Percentiles rank a stretch among this genome's conserved stretches.
Evolutionary conservation across 1,284 basidiomycete genomes (phyloP).

Genomic region (Exobasidium cylindrosporum): DNA sequence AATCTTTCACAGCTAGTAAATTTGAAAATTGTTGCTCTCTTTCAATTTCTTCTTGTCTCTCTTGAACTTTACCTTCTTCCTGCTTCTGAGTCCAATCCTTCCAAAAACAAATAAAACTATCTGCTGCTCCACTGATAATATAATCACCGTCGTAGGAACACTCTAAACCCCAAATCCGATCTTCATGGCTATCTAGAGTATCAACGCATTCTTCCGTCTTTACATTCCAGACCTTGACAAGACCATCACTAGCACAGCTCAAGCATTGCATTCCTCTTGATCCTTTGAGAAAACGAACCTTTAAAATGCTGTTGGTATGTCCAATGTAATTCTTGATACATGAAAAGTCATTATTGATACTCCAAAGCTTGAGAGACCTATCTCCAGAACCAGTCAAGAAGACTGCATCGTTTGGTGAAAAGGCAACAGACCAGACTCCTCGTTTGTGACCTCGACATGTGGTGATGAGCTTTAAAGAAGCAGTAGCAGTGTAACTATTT

Average conservation of each 20-base stretch:
- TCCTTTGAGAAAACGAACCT: conserved; percentile 73
- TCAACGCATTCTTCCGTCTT: conserved; percentile 74
- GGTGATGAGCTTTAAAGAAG: conserved; percentile 68
- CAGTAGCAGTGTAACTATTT: conserved; percentile 26
- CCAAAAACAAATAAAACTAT: conserved; percentile 91
- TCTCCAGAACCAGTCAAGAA: conserved; percentile 92
- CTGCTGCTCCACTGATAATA: conserved; percentile 87
- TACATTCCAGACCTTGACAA: conserved; percentile 94
- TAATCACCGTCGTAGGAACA: conserved; percentile 73
- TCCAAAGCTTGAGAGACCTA: conserved; percentile 91
- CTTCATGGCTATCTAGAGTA: conserved; percentile 93
- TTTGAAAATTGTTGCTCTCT: conserved; percentile 89
- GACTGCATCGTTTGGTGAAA: conserved; percentile 76
- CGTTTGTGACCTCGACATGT: conserved; percentile 93
- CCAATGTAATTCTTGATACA: conserved; percentile 60
- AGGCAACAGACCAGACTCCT: conserved; percentile 91
- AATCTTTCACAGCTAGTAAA: conserved; percentile 82
- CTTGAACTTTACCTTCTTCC: conserved; percentile 6
- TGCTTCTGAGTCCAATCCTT: conserved; percentile 69
- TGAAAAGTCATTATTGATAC: conserved; percentile 62
- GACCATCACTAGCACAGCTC: conserved; percentile 84
- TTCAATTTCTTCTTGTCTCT: conserved; percentile 8
- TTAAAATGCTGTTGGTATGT: conserved; percentile 92
- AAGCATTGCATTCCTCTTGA: conserved; percentile 80
- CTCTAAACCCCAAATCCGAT: conserved; percentile 72